phyloP scores from a whole-genome alignment of 225 moss, liverwort and hornwort genomes.

The Physcomitrellopsis africana region DNA sequence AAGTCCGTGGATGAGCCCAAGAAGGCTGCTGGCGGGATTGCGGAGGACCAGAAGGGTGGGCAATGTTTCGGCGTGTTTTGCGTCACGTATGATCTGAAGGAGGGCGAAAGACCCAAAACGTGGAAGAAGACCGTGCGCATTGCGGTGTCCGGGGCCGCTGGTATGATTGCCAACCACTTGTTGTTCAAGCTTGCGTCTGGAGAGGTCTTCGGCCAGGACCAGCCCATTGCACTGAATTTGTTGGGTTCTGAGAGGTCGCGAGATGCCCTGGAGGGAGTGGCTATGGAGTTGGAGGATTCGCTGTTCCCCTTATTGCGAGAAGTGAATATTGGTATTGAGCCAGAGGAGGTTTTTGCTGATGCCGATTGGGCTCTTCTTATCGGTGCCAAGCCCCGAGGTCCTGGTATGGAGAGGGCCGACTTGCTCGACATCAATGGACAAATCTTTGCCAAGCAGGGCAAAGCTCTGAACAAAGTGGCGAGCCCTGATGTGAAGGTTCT shows the following conservation, averaged over 20 bases:
- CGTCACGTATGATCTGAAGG: constrained; percentile 94
- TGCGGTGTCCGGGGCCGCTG: constrained; percentile 92
- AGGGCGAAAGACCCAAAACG: constrained; percentile 85
- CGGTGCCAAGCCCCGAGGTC: constrained; percentile 89
- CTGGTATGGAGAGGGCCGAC: constrained; percentile 92
- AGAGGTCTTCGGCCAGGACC: constrained; percentile 94
- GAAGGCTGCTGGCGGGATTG: constrained; percentile 25
- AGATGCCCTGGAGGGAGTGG: constrained; percentile 92
- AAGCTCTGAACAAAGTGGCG: constrained; percentile 75
- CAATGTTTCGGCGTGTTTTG: constrained; percentile 92
- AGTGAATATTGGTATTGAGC: constrained; percentile 90
- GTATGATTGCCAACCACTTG: constrained; percentile 89
- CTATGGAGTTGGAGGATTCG: constrained; percentile 97
- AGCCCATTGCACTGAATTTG: constrained; percentile 86
- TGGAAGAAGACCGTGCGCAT: constrained; percentile 96
- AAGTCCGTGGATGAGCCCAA: constrained; percentile 38
- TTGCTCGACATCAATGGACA: constrained; percentile 88
- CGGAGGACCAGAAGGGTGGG: constrained; percentile 37
- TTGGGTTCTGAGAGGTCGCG: constrained; percentile 83
- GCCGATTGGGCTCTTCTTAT: constrained; percentile 95
- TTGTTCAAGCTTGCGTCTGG: constrained; percentile 98
- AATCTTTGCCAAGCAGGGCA: constrained; percentile 83
- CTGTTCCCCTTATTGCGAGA: constrained; percentile 84
- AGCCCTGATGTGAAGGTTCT: constrained; percentile 88
- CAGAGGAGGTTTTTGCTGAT: constrained; percentile 70